These are phyloP conservation scores for Nitzschia inconspicua DNA, from an alignment of 108 stramenopile species.

Conservation along the genomic window DNA sequence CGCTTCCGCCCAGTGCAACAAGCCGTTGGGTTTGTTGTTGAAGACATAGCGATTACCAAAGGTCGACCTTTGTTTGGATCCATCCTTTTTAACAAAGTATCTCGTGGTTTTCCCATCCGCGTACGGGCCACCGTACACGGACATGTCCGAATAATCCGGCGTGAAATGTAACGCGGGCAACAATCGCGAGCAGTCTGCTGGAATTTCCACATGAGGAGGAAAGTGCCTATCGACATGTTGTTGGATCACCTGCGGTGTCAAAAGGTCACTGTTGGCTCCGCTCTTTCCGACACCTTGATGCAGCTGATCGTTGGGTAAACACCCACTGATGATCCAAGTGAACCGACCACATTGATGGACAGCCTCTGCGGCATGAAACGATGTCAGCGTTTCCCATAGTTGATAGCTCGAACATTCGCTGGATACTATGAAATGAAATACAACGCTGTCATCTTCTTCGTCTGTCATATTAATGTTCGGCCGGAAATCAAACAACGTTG, in stretches of 20 bases:
- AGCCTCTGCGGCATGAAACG: constrained; percentile 38
- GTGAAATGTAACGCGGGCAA: constrained; percentile 47
- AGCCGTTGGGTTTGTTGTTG: constrained; percentile 54
- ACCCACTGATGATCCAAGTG: constrained; percentile 52
- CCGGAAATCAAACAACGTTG: too few species aligned
- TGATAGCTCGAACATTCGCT: constrained; percentile 47
- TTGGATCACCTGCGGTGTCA: constrained; percentile 23
- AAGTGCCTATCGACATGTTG: constrained; percentile 35
- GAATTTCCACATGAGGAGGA: background rate
- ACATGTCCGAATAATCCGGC: constrained; percentile 50
- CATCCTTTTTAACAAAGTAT: constrained; percentile 26
- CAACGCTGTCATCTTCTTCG: background rate
- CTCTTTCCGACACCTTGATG: constrained; percentile 29
- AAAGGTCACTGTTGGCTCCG: constrained; percentile 33
- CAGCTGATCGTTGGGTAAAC: constrained; percentile 1
- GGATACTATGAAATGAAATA: constrained; percentile 40
- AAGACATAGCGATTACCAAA: constrained; percentile 49
- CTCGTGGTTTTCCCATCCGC: constrained; percentile 40
- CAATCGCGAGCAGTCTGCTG: constrained; percentile 17
- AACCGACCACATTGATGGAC: constrained; percentile 40
- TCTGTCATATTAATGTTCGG: too few species aligned
- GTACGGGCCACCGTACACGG: constrained; percentile 40
- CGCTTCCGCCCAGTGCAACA: constrained; percentile 38
- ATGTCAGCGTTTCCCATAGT: constrained; percentile 45
- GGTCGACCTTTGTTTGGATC: constrained; percentile 24